Evolutionary conservation across 768 basidiomycete genomes (phyloP).

Genomic region (Boletus subparvulus): DNA sequence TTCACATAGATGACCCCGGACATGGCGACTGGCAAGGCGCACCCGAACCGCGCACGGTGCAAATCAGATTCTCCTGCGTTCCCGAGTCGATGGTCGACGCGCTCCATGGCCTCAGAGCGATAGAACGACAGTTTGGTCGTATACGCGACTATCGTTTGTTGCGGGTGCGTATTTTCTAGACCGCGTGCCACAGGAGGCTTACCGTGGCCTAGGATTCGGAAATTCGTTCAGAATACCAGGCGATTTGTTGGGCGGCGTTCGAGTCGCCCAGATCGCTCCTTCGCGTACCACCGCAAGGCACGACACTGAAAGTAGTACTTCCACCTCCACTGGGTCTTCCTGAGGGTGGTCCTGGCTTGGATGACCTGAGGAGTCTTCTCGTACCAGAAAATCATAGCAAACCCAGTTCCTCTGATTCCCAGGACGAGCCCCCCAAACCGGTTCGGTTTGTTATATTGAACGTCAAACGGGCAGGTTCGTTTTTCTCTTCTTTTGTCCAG

Average conservation of each 20-base stretch:
- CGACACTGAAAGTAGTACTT: slow-evolving; percentile 30
- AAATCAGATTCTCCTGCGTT: slow-evolving; percentile 41
- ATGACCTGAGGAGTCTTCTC: slow-evolving; percentile 32
- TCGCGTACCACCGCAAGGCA: slow-evolving; percentile 35
- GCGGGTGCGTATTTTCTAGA: slow-evolving; percentile 35
- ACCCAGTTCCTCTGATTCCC: not conserved
- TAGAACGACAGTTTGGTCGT: slow-evolving; percentile 56
- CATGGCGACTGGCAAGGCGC: slow-evolving; percentile 17
- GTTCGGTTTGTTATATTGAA: slow-evolving; percentile 14
- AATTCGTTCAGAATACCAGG: slow-evolving; percentile 42
- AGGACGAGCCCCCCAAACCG: not conserved
- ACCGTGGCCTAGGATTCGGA: slow-evolving; percentile 45
- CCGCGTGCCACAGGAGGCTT: not conserved
- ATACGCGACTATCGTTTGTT: slow-evolving; percentile 43
- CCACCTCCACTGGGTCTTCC: slow-evolving; percentile 21
- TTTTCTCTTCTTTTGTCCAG: not conserved
- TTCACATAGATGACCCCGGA: slow-evolving; percentile 25
- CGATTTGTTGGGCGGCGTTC: slow-evolving; percentile 46
- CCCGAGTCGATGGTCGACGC: slow-evolving; percentile 50
- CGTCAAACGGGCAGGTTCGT: slow-evolving; percentile 30
- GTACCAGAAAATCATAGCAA: slow-evolving; percentile 9
- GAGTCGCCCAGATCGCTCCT: slow-evolving; percentile 41
- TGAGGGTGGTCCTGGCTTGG: slow-evolving; percentile 36
- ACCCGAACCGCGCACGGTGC: slow-evolving; percentile 29
- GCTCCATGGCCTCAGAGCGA: slow-evolving; percentile 48